Base-by-base conservation (phyloP, 1,284 basidiomycete species). In the Sphagnurus paluster region DNA sequence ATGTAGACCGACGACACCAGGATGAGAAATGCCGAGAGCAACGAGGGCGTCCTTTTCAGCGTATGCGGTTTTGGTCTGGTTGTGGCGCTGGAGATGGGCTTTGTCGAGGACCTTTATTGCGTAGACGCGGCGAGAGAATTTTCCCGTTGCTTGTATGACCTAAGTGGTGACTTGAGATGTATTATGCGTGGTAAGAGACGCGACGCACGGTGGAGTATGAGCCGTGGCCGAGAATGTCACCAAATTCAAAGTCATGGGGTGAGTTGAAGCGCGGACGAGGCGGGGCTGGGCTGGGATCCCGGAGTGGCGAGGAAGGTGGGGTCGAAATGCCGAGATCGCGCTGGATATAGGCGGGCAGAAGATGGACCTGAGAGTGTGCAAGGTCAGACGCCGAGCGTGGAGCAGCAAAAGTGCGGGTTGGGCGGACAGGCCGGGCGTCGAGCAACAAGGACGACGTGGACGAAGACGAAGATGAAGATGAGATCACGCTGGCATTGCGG, bases 61-160 rank as follows among this genome's bases (percentile, higher is more conserved):
- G 46, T 65, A 58, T 4, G 66, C 67, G 1, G 66, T 66, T 6
- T 58, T 56, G 44, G 64, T 61, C 42, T 67, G 67, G 55, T 69
- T 65, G 49, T 67, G 68, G 79, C 72, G 88, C 82, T 78, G 78
- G 46, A 90, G 71, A 63, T 88, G 84, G 42, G 72, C 77, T 69
- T 90, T 90, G 65, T 88, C 84, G 30, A 90, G 74, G 14, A 88
- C 78, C 64, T 90, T 90, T 57, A 90, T 78, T 3, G 88, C 87
- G 61, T 83, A 90, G 42, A 79, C 73, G 48, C 84, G 76, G 14
- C 80, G 79, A 0, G 78, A 83, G 21, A 72, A 69, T 42, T 71
- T 68, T 44, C 81, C 70, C 30, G 72, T 77, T 10, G 76, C 84
- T 23, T 74, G 70, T 59, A 81, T 76, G 21, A 88, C 85, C 85